Evolutionary conservation across 805 yeast genomes (phyloP).

Genomic region (Saccharomycopsis capsularis): DNA sequence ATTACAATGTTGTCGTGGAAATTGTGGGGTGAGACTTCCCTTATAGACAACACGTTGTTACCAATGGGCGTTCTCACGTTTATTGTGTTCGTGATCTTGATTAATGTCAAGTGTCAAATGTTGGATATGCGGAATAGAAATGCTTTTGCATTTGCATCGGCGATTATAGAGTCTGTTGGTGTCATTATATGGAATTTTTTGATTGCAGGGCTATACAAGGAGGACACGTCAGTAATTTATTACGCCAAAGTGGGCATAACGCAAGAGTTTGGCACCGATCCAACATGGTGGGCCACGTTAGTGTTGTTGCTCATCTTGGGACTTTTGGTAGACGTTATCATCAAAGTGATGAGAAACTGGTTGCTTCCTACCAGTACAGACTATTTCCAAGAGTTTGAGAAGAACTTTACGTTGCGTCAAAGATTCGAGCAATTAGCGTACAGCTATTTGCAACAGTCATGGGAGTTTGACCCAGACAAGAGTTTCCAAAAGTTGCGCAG

Average conservation of each 20-base stretch:
- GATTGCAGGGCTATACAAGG: slow-evolving; percentile 60
- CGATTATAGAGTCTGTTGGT: slow-evolving; percentile 69
- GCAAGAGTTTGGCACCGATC: slow-evolving; percentile 68
- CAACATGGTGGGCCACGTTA: slow-evolving; percentile 81
- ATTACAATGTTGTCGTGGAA: slow-evolving; percentile 60
- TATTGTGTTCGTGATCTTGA: slow-evolving; percentile 62
- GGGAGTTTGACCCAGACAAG: slow-evolving; percentile 57
- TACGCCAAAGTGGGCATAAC: slow-evolving; percentile 65
- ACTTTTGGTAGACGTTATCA: slow-evolving; percentile 55
- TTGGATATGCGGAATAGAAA: slow-evolving; percentile 75
- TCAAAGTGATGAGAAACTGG: slow-evolving; percentile 49
- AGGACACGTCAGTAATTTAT: slow-evolving; percentile 50
- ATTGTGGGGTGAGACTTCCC: slow-evolving; percentile 64
- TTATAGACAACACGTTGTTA: slow-evolving; percentile 67
- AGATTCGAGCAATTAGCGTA: slow-evolving; percentile 68
- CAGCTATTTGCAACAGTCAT: slow-evolving; percentile 68
- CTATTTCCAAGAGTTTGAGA: slow-evolving; percentile 69
- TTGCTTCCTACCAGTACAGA: slow-evolving; percentile 70
- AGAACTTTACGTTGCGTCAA: slow-evolving; percentile 55
- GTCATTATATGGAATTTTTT: slow-evolving; percentile 80
- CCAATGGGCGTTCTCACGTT: slow-evolving; percentile 76
- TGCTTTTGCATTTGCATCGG: slow-evolving; percentile 58
- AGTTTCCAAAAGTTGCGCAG: slow-evolving; percentile 26
- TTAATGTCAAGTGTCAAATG: slow-evolving; percentile 72
- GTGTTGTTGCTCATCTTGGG: slow-evolving; percentile 53